Base-by-base conservation (phyloP, 345 rosid genomes). In the Stellera chamaejasme region DNA sequence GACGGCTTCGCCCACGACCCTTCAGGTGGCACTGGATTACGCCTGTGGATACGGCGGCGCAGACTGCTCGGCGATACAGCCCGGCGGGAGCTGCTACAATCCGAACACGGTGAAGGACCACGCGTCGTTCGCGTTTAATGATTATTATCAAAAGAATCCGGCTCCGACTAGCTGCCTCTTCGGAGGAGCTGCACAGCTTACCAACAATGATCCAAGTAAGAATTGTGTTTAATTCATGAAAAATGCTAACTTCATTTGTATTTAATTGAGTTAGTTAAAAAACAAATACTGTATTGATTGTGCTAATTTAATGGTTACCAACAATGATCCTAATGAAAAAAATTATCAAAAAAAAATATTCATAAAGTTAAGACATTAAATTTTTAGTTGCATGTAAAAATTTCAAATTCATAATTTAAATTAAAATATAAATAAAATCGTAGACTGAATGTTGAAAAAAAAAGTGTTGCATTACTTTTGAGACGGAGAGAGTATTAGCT, bases 41-140 rank as follows among this genome's bases (percentile, higher is more conserved):
- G 97, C 97, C 27, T 93, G 99, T 28, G 97, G 99, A 43, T 89
- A 80, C 43, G 97, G 96, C 49, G 97, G 97, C 43, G 81, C 99
- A 43, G 99, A 89, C 65, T 93, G 99, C 73, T 80, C 94, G 0
- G 65, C 83, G 26, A 58, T 89, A 69, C 97, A 89, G 74, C 54
- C 76, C 5, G 91, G 88, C 49, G 92, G 56, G 55, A 74, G 74
- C 65, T 93, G 99, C 58, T 87, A 80, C 63, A 79, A 94, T 25
- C 97, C 97, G 4, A 83, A 63, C 68, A 83, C 83, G 5, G 0
- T 83, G 23, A 76, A 54, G 7, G 91, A 87, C 59, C 99, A 94
- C 66, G 99, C 97, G 58, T 94, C 97, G 45, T 90, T 76, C 65
- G 96, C 96, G 58, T 94, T 90, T 88, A 87, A 90, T 66, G 77